Percentiles rank a stretch among this genome's conserved stretches.
These are phyloP conservation scores for Graphiopsis chlorocephala DNA, from an alignment of 2,329 filamentous ascomycete genomes.

Conservation along the genomic window DNA sequence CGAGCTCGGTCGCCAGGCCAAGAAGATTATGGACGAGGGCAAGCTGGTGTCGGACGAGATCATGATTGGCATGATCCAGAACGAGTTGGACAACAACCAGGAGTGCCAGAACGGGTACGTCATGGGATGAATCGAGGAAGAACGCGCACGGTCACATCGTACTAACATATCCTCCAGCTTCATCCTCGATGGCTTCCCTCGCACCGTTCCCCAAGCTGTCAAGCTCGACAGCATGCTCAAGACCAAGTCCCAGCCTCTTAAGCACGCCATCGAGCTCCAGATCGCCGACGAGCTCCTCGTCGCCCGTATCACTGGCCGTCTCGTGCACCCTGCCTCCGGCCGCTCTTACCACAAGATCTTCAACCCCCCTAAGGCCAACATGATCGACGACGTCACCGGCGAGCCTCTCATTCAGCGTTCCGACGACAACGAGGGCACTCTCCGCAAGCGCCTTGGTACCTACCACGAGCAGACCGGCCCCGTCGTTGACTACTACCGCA, in stretches of 20 bases:
- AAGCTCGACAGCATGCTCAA: conserved; percentile 89
- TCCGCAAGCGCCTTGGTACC: conserved; percentile 89
- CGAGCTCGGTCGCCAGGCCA: conserved; percentile 86
- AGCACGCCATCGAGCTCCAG: conserved; percentile 94
- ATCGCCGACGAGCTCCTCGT: conserved; percentile 94
- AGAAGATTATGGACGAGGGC: conserved; percentile 99
- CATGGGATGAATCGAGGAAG: conserved; percentile 1
- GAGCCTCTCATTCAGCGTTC: conserved; percentile 94
- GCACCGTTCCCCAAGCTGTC: conserved; percentile 92
- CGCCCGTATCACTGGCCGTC: conserved; percentile 90
- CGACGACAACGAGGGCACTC: conserved; percentile 92
- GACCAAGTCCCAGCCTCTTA: conserved; percentile 74
- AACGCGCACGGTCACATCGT: background rate
- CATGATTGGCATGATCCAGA: conserved; percentile 99
- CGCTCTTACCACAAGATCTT: conserved; percentile 98
- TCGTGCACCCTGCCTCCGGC: conserved; percentile 92
- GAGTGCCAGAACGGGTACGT: conserved; percentile 94
- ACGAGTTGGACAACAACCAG: conserved; percentile 86
- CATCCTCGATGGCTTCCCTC: conserved; percentile 97
- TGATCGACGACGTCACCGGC: conserved; percentile 96
- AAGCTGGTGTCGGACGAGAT: conserved; percentile 98
- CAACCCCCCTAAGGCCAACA: conserved; percentile 90
- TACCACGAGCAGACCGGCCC: conserved; percentile 94
- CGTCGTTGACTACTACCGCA: conserved; percentile 94
- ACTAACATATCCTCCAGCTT: conserved; percentile 58